phyloP scores from a whole-genome alignment of 2,329 filamentous ascomycete genomes.

The Pseudogymnoascus sp. region DNA sequence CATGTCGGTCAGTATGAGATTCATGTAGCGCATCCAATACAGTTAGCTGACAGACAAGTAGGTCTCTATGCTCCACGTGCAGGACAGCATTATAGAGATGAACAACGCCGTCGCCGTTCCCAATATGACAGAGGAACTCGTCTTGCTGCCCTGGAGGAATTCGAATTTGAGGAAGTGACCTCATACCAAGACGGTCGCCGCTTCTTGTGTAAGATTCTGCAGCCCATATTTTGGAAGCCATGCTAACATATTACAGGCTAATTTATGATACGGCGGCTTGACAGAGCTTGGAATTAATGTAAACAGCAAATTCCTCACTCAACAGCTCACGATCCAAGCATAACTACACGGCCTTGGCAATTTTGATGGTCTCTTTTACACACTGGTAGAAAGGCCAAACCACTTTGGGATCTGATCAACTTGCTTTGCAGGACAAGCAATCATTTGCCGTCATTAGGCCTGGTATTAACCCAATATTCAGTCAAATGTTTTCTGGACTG shows the following conservation, averaged over 20 bases:
- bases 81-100: slow-evolving; percentile 63
- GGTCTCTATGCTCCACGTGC: slow-evolving; percentile 75
- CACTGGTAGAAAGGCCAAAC: not conserved
- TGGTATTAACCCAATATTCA: not conserved
- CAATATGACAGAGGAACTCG: slow-evolving; percentile 77
- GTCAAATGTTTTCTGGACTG: not conserved
- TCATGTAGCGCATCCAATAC: not conserved
- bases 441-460: not conserved
- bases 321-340: not conserved
- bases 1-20: slow-evolving; percentile 58
- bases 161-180: slow-evolving; percentile 39
- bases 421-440: not conserved
- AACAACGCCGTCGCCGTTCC: slow-evolving; percentile 68
- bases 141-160: slow-evolving; percentile 58
- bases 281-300: not conserved
- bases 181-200: slow-evolving; percentile 32
- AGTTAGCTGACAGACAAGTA: slow-evolving; percentile 29
- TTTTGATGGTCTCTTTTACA: not conserved
- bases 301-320: not conserved
- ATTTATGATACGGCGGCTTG: not conserved
- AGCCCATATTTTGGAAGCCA: not conserved
- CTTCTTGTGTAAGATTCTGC: slow-evolving; percentile 47
- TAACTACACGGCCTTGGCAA: not conserved
- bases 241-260: slow-evolving; percentile 1
- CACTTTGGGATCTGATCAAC: not conserved